phyloP scores from a whole-genome alignment of 2,329 filamentous ascomycete genomes.

The Orbilia blumenaviensis region DNA sequence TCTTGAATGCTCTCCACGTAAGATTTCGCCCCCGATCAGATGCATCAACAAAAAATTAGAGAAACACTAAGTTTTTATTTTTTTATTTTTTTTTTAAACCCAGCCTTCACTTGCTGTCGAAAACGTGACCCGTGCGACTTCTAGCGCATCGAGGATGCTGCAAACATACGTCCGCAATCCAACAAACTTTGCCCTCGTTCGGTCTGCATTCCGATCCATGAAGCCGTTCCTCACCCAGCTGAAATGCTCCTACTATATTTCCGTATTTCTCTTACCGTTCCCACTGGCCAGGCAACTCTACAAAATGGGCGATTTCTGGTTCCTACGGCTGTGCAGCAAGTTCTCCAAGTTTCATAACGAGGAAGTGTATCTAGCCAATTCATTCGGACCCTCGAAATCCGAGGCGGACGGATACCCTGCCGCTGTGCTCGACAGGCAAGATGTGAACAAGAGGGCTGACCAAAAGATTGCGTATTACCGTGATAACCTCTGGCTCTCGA shows the following conservation, averaged over 20 bases:
- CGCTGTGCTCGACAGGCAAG: constrained; percentile 21
- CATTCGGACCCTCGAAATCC: constrained; percentile 22
- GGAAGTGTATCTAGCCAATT: constrained; percentile 35
- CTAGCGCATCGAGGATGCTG: constrained; percentile 38
- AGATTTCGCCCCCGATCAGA: background rate
- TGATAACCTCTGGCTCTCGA: constrained; percentile 29
- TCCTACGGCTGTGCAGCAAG: constrained; percentile 19
- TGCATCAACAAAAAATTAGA: too few species aligned
- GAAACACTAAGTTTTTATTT: too few species aligned
- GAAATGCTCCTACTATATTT: constrained; percentile 40
- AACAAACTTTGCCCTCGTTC: constrained; percentile 36
- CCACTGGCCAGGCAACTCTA: constrained; percentile 34
- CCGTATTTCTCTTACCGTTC: constrained; percentile 30
- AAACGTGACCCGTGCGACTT: constrained; percentile 41
- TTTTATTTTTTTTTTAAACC: too few species aligned
- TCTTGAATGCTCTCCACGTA: constrained; percentile 40
- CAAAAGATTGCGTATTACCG: constrained; percentile 49
- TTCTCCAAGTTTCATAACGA: constrained; percentile 32
- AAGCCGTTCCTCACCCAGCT: constrained; percentile 33
- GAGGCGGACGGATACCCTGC: constrained; percentile 42
- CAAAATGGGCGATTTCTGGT: constrained; percentile 52
- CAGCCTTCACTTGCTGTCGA: constrained; percentile 33
- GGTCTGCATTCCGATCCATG: constrained; percentile 37
- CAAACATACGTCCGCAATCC: constrained; percentile 36
- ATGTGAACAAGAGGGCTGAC: constrained; percentile 29